These are phyloP conservation scores for Onygenales sp. DNA, from an alignment of 2,329 filamentous ascomycete species.

Conservation along the genomic window DNA sequence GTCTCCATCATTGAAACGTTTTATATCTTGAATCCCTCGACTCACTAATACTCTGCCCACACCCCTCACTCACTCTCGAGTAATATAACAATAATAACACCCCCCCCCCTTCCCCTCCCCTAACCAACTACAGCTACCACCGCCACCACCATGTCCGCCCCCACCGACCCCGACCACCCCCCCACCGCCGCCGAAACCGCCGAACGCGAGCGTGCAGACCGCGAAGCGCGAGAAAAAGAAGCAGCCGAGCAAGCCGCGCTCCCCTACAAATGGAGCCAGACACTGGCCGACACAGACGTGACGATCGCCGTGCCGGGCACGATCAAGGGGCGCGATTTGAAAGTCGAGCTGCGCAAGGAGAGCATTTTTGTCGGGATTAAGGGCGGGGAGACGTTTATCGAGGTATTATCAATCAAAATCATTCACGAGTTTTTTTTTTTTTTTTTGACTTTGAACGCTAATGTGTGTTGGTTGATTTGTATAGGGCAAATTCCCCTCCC, in stretches of 20 bases:
- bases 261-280: slow-evolving; percentile 96
- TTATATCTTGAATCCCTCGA: too few relatives aligned
- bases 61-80: too few relatives aligned
- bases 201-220: slow-evolving; percentile 47
- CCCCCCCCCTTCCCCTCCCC: not conserved
- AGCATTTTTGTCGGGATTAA: slow-evolving; percentile 74
- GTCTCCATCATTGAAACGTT: too few relatives aligned
- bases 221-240: slow-evolving; percentile 59
- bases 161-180: slow-evolving; percentile 22
- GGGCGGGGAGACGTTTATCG: slow-evolving; percentile 75
- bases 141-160: slow-evolving; percentile 21
- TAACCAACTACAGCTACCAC: not conserved
- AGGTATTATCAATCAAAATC: slow-evolving; percentile 42
- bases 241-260: slow-evolving; percentile 78
- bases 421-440: too few relatives aligned
- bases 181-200: slow-evolving; percentile 17
- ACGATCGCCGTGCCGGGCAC: slow-evolving; percentile 69
- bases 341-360: slow-evolving; percentile 71
- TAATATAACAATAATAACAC: not conserved
- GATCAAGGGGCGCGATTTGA: slow-evolving; percentile 73
- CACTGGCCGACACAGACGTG: slow-evolving; percentile 78
- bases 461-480: slow-evolving; percentile 6
- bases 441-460: not conserved
- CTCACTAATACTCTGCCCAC: too few relatives aligned
- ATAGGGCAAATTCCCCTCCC: slow-evolving; percentile 75